A percentile compares a stretch with the other conserved stretches of the same genome.
These are phyloP conservation scores for Auricularia sp. DNA, from an alignment of 768 basidiomycete genomes.

Conservation along the genomic window DNA sequence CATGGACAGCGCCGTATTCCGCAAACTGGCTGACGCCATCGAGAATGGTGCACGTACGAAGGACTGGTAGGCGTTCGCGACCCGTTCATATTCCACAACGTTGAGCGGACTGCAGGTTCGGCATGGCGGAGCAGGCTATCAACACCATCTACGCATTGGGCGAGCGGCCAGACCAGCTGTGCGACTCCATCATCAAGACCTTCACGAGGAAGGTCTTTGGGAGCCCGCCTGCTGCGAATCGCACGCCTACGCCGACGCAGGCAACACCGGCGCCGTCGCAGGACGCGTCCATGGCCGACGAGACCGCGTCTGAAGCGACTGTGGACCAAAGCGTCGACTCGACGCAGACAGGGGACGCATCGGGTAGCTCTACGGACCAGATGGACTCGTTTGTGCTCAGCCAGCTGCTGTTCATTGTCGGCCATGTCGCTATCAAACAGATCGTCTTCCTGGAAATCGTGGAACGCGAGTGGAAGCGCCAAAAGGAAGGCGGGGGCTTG, in stretches of 20 bases:
- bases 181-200: constrained; percentile 70
- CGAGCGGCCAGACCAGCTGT: constrained; percentile 83
- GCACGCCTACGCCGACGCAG: not conserved
- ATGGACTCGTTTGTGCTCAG: constrained; percentile 83
- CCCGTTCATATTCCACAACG: no score
- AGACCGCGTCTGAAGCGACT: constrained; percentile 50
- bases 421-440: constrained; percentile 95
- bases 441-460: constrained; percentile 93
- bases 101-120: constrained; percentile 41
- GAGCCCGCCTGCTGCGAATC: constrained; percentile 7
- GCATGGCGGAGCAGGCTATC: constrained; percentile 91
- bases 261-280: not conserved
- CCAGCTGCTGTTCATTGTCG: constrained; percentile 91
- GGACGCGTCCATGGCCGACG: constrained; percentile 15
- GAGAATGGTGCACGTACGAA: constrained; percentile 71
- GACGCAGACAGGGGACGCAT: constrained; percentile 9
- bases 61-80: constrained; percentile 52
- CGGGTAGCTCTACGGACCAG: constrained; percentile 29
- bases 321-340: constrained; percentile 21
- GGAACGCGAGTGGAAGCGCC: constrained; percentile 91
- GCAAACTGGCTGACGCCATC: constrained; percentile 69
- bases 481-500: constrained; percentile 69
- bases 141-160: constrained; percentile 93
- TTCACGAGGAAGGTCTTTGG: constrained; percentile 67
- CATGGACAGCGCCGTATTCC: constrained; percentile 83